phyloP scores from a whole-genome alignment of 2,329 filamentous ascomycete genomes.

The Ophiostoma ulmi region DNA sequence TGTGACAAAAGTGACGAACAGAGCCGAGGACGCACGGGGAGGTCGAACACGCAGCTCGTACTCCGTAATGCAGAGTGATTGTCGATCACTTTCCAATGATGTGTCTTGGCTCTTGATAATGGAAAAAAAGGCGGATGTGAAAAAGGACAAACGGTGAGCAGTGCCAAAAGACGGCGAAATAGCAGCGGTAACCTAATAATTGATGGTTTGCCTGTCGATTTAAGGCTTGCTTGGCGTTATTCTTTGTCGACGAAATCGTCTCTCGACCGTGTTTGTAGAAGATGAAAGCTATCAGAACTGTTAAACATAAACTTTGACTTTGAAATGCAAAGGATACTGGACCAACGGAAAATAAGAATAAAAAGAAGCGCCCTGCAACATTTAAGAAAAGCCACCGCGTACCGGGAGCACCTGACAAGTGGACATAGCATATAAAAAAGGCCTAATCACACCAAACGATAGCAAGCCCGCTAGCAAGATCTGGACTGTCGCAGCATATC shows the following conservation, averaged over 20 bases:
- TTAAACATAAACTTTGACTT: not conserved
- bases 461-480: not conserved
- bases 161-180: not conserved
- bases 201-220: too few species aligned
- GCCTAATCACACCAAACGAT: not conserved
- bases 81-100: not conserved
- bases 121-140: not conserved
- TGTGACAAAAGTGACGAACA: not conserved
- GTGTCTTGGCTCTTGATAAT: not conserved
- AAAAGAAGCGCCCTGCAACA: not conserved
- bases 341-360: not conserved
- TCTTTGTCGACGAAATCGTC: not conserved
- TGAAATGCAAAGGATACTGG: not conserved
- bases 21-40: not conserved
- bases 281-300: not conserved
- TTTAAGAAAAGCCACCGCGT: not conserved
- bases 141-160: not conserved
- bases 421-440: not conserved
- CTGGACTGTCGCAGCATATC: not conserved
- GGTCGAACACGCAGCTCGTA: not conserved
- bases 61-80: not conserved
- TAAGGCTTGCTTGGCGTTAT: not conserved
- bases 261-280: not conserved
- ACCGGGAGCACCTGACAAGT: not conserved
- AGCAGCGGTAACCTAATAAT: not conserved